Conservation (phyloP, 495 filamentous ascomycete genomes). For the Lasiosphaeria miniovina region DNA sequence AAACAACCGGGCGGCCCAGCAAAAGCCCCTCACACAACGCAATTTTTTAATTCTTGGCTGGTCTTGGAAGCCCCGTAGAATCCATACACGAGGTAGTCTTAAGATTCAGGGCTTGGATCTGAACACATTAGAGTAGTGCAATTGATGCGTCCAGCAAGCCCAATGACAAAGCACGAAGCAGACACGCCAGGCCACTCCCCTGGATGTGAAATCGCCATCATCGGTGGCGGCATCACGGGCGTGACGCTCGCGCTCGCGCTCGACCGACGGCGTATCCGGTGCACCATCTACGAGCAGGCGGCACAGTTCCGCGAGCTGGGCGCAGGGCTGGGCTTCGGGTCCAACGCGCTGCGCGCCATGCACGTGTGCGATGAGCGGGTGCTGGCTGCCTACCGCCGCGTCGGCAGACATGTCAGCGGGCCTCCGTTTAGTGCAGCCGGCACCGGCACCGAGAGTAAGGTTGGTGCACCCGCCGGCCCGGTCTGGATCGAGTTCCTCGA, state of each 20-base stretch:
- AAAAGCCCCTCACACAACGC: too few species aligned
- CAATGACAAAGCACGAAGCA: too few species aligned
- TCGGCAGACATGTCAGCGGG: constrained; percentile 10
- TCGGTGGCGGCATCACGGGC: constrained; percentile 56
- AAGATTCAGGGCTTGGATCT: too few species aligned
- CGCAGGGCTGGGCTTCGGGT: constrained; percentile 59
- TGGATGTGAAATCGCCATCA: constrained; percentile 43
- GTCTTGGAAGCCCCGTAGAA: too few species aligned
- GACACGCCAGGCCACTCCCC: background rate
- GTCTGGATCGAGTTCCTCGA: constrained; percentile 25
- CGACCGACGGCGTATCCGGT: constrained; percentile 35
- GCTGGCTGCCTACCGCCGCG: constrained; percentile 15
- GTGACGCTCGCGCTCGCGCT: constrained; percentile 49
- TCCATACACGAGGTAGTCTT: too few species aligned
- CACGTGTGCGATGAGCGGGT: constrained; percentile 22
- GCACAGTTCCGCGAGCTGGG: constrained; percentile 53
- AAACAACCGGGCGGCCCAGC: too few species aligned
- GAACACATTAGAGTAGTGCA: too few species aligned
- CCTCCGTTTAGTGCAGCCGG: background rate
- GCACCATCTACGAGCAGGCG: constrained; percentile 55
- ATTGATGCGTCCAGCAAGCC: too few species aligned
- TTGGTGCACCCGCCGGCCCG: background rate
- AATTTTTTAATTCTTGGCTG: too few species aligned
- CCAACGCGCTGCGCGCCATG: constrained; percentile 59
- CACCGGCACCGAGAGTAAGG: background rate